phyloP scores from a whole-genome alignment of 2,329 filamentous ascomycete species.

The Cryoendolithus antarcticus region DNA sequence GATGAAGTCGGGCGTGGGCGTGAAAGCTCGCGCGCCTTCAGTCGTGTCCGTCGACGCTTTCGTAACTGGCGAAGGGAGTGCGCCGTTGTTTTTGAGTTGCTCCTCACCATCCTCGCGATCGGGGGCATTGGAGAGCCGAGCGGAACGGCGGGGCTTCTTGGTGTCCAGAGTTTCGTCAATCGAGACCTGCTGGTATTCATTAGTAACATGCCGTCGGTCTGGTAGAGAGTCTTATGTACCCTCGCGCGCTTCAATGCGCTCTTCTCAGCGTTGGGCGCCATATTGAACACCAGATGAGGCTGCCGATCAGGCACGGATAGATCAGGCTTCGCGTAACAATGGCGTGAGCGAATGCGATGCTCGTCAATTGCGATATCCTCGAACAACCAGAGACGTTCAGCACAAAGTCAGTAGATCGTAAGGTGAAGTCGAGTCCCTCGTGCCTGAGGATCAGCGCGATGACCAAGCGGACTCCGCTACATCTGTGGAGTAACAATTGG shows the following conservation, averaged over 20 bases:
- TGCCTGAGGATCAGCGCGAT: too few relatives aligned
- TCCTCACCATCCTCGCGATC: constrained; percentile 10
- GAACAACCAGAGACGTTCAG: too few relatives aligned
- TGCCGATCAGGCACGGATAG: too few relatives aligned
- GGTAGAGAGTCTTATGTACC: constrained; percentile 34
- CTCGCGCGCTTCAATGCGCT: constrained; percentile 73
- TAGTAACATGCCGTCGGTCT: neutral
- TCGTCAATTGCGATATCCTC: too few relatives aligned
- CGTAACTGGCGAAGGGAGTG: constrained; percentile 73
- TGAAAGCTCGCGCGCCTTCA: neutral
- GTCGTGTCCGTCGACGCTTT: constrained; percentile 40
- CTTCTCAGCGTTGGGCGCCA: constrained; percentile 43
- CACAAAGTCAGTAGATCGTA: too few relatives aligned
- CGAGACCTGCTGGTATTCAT: constrained; percentile 43
- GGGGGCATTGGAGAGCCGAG: constrained; percentile 44
- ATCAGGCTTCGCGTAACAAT: too few relatives aligned
- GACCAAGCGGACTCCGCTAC: too few relatives aligned
- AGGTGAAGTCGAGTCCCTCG: too few relatives aligned
- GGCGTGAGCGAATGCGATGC: too few relatives aligned
- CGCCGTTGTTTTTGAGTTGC: constrained; percentile 50
- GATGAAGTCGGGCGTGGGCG: constrained; percentile 21
- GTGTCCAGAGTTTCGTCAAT: constrained; percentile 51
- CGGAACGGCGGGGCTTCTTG: constrained; percentile 76
- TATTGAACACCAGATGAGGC: constrained; percentile 3
- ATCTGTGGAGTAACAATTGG: too few relatives aligned